These are phyloP conservation scores for Plasmodium ovale DNA, from an alignment of 169 alveolate genomes.

Conservation along the genomic window DNA sequence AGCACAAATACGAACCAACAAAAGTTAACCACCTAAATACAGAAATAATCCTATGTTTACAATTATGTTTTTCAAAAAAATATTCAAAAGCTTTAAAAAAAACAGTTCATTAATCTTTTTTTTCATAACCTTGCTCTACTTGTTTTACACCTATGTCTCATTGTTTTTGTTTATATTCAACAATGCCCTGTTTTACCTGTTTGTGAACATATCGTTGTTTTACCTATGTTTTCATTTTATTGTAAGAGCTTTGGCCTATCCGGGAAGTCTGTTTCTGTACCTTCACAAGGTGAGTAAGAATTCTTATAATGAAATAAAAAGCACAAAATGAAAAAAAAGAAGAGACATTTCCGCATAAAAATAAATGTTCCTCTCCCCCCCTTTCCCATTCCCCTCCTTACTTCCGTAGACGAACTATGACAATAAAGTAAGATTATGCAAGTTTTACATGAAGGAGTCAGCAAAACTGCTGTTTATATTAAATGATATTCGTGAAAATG, in stretches of 20 bases:
- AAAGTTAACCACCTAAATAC: background rate
- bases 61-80: conserved; percentile 64
- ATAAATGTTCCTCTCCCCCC: background rate
- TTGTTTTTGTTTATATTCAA: conserved; percentile 60
- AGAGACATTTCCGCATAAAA: background rate
- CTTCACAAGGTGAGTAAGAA: conserved; percentile 32
- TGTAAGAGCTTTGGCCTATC: conserved; percentile 70
- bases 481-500: conserved; percentile 19
- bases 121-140: conserved; percentile 42
- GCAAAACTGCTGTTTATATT: conserved; percentile 29
- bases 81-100: conserved; percentile 64
- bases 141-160: conserved; percentile 69
- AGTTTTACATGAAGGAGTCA: conserved; percentile 58
- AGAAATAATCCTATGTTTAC: conserved; percentile 6
- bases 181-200: conserved; percentile 60
- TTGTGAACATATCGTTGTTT: conserved; percentile 43
- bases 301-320: background rate
- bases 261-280: conserved; percentile 63
- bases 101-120: conserved; percentile 61
- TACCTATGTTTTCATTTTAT: conserved; percentile 69
- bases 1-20: background rate
- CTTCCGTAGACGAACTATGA: conserved; percentile 68
- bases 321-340: background rate
- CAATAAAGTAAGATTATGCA: conserved; percentile 42
- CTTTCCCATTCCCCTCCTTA: background rate